Base-by-base conservation (phyloP, 1,284 basidiomycete genomes). In the Meripilus lineatus region DNA sequence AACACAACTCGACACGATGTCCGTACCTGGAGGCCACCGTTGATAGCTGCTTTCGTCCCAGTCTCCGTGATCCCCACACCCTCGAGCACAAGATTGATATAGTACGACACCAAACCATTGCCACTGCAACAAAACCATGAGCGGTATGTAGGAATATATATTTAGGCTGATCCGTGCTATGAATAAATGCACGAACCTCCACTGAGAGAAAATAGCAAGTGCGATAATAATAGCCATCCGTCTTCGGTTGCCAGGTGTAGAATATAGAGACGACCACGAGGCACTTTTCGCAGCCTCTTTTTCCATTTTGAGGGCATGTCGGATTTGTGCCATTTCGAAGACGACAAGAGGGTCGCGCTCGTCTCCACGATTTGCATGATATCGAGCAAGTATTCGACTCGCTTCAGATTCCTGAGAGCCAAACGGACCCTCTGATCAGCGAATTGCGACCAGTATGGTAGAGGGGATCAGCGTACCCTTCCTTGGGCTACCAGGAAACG, bases 31-130 rank as follows among this genome's bases (percentile, higher is more conserved):
- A 85, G 66, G 17, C 71, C 71, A 4, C 79, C 81, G 52, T 83
- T 85, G 52, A 85, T 81, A 15, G 68, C 64, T 1, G 77, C 71
- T 52, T 84, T 79, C 2, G 75, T 76, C 26, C 65, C 63, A 0
- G 77, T 70, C 25, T 67, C 61, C 0, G 58, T 64, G 34, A 82
- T 72, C 0, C 79, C 79, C 18, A 83, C 73, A 23, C 75, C 77
- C 36, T 81, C 71, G n/a, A 82, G 60, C 1, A 83, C 71, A 11
- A 80, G 65, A 49, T 81, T 75, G 50, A 83, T 79, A 54, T 84
- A 84, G 54, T 80, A 81, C 0, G 77, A 81, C 11, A 84, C 77
- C 32, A 86, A 63, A 35, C 81, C 81, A 54, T 84, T 81, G 1
- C 77, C 77, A 48, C 76, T 80, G 10, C 28, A 30, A n/a, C n/a